These are phyloP conservation scores for Cryptococcus floricola DNA, from an alignment of 1,284 basidiomycete species.

Conservation along the genomic window DNA sequence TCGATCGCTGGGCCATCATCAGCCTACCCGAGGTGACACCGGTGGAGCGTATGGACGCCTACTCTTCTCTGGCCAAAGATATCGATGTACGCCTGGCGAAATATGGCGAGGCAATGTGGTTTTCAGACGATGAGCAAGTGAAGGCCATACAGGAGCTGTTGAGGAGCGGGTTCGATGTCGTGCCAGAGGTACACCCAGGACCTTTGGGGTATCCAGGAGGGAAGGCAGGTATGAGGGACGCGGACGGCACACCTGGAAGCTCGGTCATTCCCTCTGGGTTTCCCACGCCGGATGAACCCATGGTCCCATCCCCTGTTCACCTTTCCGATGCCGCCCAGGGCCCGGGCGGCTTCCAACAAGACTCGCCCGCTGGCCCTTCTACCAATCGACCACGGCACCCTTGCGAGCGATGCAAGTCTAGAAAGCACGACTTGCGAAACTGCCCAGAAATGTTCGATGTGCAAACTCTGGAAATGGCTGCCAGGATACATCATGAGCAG, in stretches of 20 bases:
- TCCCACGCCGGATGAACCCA: too few species aligned
- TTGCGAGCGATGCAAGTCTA: neutral
- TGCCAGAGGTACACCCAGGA: constrained; percentile 1
- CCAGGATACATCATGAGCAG: too few species aligned
- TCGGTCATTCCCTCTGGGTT: too few species aligned
- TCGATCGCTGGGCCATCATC: constrained; percentile 23
- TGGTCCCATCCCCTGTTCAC: too few species aligned
- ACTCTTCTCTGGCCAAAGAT: constrained; percentile 15
- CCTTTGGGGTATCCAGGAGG: too few species aligned
- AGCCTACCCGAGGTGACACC: constrained; percentile 20
- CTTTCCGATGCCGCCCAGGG: too few species aligned
- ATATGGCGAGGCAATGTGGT: constrained; percentile 15
- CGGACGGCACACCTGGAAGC: too few species aligned
- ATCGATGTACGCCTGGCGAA: constrained; percentile 15
- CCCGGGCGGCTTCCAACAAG: too few species aligned
- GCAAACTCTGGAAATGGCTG: neutral
- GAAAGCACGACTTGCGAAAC: neutral
- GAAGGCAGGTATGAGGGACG: too few species aligned
- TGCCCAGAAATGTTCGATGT: neutral
- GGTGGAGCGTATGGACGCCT: constrained; percentile 9
- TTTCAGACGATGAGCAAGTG: constrained; percentile 7
- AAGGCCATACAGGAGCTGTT: constrained; percentile 14
- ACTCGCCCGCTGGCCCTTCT: too few species aligned
- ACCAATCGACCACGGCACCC: too few species aligned
- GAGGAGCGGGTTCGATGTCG: constrained; percentile 3